Conservation (phyloP, 257 asterid genomes). For the Solanum verrucosum region DNA sequence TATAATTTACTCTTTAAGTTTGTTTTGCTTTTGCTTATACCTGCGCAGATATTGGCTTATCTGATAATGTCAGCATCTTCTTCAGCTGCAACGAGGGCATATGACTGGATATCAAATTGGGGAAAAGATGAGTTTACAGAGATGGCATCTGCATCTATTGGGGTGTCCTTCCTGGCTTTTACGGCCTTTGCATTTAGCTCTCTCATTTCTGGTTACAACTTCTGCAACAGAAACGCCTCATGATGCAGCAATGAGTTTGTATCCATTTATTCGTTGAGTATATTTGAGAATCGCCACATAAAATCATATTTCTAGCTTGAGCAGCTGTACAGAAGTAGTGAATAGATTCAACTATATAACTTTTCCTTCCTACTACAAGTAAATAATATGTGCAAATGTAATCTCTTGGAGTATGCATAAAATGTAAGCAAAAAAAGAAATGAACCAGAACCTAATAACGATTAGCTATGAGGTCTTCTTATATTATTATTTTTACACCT, state of each 20-base stretch:
- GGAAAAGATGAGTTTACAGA: slow-evolving; percentile 71
- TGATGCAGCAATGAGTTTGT: slow-evolving; percentile 10
- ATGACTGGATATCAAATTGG: slow-evolving; percentile 85
- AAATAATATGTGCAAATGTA: neutral
- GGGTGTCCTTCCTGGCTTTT: slow-evolving; percentile 73
- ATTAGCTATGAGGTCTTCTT: neutral
- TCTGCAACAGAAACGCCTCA: slow-evolving; percentile 36
- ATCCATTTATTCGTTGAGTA: neutral
- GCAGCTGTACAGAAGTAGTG: neutral
- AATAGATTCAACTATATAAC: neutral
- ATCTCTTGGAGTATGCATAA: neutral
- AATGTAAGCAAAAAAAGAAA: neutral
- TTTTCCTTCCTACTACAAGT: neutral
- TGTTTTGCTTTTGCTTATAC: neutral
- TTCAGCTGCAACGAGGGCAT: slow-evolving; percentile 75
- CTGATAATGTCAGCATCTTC: slow-evolving; percentile 86
- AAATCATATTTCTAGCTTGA: neutral
- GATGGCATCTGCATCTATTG: slow-evolving; percentile 74
- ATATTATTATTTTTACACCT: too few species aligned
- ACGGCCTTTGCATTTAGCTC: slow-evolving; percentile 66
- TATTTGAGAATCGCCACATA: neutral
- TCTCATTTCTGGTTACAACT: slow-evolving; percentile 63
- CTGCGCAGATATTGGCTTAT: slow-evolving; percentile 63
- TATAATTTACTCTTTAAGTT: neutral
- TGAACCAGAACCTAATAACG: neutral